Percentiles rank a stretch among this genome's conserved stretches.
These are phyloP conservation scores for Cucurbita argyrosperma DNA, from an alignment of 306 rosid genomes.

Conservation along the genomic window DNA sequence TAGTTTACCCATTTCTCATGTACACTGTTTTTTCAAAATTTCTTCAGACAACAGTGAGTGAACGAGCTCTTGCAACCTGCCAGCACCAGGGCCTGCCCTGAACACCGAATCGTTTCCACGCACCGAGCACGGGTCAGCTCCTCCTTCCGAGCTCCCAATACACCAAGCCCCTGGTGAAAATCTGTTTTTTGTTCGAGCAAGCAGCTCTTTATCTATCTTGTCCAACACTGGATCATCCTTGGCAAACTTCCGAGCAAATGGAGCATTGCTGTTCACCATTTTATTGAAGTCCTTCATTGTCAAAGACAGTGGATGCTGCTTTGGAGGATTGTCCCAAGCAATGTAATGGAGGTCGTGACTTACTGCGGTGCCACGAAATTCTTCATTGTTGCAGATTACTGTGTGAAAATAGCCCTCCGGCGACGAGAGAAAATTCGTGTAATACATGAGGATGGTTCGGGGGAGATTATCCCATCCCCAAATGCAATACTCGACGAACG, in stretches of 20 bases:
- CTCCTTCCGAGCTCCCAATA: conserved; percentile 34
- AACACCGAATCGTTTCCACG: conserved; percentile 59
- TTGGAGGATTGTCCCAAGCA: conserved; percentile 98
- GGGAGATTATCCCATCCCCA: conserved; percentile 99
- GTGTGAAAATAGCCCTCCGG: conserved; percentile 92
- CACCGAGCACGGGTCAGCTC: conserved; percentile 63
- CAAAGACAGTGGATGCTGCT: conserved; percentile 75
- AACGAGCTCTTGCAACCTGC: conserved; percentile 49
- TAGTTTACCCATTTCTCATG: conserved; percentile 20
- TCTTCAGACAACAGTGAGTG: conserved; percentile 48
- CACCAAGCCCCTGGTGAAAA: conserved; percentile 94
- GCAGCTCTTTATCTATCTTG: conserved; percentile 77
- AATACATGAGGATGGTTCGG: conserved; percentile 72
- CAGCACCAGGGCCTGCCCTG: conserved; percentile 66
- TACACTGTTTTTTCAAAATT: conserved; percentile 47
- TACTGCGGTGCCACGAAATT: conserved; percentile 46
- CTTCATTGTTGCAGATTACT: conserved; percentile 62
- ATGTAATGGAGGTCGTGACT: conserved; percentile 97
- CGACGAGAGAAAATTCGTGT: conserved; percentile 77
- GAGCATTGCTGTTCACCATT: conserved; percentile 80
- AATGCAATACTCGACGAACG: conserved; percentile 77
- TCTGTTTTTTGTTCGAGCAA: conserved; percentile 41
- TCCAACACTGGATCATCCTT: conserved; percentile 65
- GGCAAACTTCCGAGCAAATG: conserved; percentile 75
- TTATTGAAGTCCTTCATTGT: conserved; percentile 63